phyloP scores from a whole-genome alignment of 371 early-diverging fungal species.

The Entomophthora muscae region DNA sequence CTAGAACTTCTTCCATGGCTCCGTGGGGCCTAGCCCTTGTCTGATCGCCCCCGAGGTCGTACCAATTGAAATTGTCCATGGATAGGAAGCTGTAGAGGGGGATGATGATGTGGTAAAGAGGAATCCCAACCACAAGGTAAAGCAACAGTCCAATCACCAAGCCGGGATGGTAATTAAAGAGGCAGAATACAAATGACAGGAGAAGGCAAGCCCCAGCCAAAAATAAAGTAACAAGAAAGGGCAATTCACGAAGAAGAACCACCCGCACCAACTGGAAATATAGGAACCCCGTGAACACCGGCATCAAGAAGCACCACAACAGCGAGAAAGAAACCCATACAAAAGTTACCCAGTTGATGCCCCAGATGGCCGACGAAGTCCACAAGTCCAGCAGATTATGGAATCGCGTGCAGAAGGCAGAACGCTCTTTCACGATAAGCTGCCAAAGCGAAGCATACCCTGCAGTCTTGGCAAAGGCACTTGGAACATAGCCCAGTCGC shows the following conservation, averaged over 20 bases:
- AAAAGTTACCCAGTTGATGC: not conserved
- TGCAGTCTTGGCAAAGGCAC: constrained; percentile 11
- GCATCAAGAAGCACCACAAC: not conserved
- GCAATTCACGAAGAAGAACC: not conserved
- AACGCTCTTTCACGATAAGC: not conserved
- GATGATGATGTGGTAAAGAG: constrained; percentile 4
- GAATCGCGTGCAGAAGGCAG: not conserved
- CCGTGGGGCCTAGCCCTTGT: constrained; percentile 1
- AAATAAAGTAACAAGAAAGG: not conserved
- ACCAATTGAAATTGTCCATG: constrained; percentile 7
- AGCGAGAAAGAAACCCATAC: not conserved
- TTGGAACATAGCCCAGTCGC: constrained; percentile 33
- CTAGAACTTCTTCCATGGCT: not conserved
- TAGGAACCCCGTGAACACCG: not conserved
- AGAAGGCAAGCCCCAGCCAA: not conserved
- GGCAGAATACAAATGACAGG: not conserved
- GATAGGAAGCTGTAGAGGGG: constrained; percentile 1
- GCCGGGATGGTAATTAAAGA: not conserved
- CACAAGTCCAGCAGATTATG: constrained; percentile 4
- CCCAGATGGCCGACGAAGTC: not conserved
- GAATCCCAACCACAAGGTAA: constrained; percentile 2
- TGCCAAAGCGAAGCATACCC: not conserved
- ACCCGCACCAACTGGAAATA: not conserved
- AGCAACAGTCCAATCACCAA: not conserved
- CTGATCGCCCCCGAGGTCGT: constrained; percentile 6